These are phyloP conservation scores for Rosa rugosa DNA, from an alignment of 306 rosid species.

Conservation along the genomic window DNA sequence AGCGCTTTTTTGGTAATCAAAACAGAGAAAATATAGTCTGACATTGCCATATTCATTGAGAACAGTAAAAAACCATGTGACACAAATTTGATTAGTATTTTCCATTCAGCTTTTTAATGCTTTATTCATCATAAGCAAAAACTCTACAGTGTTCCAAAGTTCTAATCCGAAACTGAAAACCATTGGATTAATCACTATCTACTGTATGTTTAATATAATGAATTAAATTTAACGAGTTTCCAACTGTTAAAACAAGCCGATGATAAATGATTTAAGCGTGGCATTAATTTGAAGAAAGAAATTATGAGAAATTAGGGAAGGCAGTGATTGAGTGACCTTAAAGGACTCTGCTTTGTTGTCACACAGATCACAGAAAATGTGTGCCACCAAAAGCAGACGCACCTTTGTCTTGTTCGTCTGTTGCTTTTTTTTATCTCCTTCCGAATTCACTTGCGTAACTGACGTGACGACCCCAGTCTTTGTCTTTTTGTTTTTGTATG, in stretches of 20 bases:
- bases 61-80: neutral
- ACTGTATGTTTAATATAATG: too few species aligned
- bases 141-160: neutral
- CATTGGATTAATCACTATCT: neutral
- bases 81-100: neutral
- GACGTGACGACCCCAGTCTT: slow-evolving; percentile 1
- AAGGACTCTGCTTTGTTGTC: neutral
- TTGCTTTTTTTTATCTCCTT: neutral
- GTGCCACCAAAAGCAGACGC: slow-evolving; percentile 4
- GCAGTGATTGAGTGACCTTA: slow-evolving; percentile 9
- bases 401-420: neutral
- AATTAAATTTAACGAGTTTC: neutral
- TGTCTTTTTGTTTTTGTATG: neutral
- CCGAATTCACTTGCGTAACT: slow-evolving; percentile 15
- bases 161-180: neutral
- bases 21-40: neutral
- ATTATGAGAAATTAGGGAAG: neutral
- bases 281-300: neutral
- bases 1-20: neutral
- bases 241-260: neutral
- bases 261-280: neutral
- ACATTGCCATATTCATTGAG: neutral
- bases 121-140: neutral
- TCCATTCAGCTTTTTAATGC: neutral
- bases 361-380: neutral